A percentile compares a stretch with the other conserved stretches of the same genome.
Conservation (phyloP, 768 basidiomycete species). For the Wakefieldia striispora region DNA sequence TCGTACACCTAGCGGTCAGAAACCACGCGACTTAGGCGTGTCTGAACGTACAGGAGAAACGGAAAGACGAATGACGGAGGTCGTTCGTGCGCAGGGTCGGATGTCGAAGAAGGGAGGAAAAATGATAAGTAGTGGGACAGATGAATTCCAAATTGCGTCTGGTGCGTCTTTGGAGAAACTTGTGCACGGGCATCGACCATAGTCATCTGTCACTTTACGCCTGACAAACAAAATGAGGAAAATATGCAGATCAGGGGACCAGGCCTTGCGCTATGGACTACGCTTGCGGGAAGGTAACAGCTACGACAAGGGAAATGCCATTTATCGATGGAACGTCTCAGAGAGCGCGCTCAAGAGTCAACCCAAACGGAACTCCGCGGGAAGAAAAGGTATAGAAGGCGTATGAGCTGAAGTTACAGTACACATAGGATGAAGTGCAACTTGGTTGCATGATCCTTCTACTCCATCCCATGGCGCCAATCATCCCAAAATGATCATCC, state of each 20-base stretch:
- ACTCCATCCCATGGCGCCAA: background rate
- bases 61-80: conserved; percentile 82
- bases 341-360: too few species aligned
- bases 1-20: conserved; percentile 19
- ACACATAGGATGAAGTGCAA: too few species aligned
- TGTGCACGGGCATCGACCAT: conserved; percentile 31
- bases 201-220: background rate
- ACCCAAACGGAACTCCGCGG: too few species aligned
- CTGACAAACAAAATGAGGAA: background rate
- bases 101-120: conserved; percentile 76
- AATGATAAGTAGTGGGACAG: conserved; percentile 62
- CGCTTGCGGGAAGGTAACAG: too few species aligned
- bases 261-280: too few species aligned
- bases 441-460: too few species aligned
- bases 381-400: too few species aligned
- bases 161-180: conserved; percentile 62
- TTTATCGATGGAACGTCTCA: too few species aligned
- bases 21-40: conserved; percentile 35
- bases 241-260: background rate
- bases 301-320: too few species aligned
- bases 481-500: conserved; percentile 10
- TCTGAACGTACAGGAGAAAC: conserved; percentile 46
- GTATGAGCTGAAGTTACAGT: too few species aligned
- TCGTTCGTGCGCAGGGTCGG: conserved; percentile 81
- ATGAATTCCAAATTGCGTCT: conserved; percentile 79